Conservation (phyloP, 805 yeast species). For the Ogataea wickerhamii region DNA sequence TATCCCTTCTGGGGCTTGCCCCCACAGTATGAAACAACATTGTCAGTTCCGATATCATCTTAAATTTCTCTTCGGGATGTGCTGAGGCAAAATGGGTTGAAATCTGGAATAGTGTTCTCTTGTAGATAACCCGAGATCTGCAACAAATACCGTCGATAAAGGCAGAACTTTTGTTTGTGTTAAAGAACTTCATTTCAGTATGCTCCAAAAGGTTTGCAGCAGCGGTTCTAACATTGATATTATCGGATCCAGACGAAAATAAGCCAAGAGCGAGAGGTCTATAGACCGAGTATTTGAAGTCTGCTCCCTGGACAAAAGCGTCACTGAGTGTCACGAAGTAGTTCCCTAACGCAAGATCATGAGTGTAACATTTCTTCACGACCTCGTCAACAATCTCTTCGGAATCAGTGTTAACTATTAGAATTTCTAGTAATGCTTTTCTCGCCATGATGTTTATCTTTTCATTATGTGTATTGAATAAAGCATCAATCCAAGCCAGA, state of each 20-base stretch:
- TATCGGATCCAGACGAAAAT: conserved; percentile 75
- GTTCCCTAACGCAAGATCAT: conserved; percentile 53
- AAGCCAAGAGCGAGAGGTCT: conserved; percentile 72
- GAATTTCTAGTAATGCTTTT: conserved; percentile 64
- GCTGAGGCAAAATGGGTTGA: conserved; percentile 66
- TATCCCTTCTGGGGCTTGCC: conserved; percentile 64
- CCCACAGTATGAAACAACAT: conserved; percentile 61
- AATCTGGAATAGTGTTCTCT: conserved; percentile 77
- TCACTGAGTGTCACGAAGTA: conserved; percentile 73
- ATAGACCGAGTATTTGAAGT: conserved; percentile 50
- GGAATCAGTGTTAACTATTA: conserved; percentile 56
- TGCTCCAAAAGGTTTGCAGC: conserved; percentile 70
- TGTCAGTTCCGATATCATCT: conserved; percentile 69
- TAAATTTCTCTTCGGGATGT: conserved; percentile 56
- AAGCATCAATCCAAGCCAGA: conserved; percentile 75
- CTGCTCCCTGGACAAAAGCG: conserved; percentile 49
- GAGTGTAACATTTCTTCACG: conserved; percentile 66
- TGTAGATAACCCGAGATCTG: conserved; percentile 77
- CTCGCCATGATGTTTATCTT: conserved; percentile 60
- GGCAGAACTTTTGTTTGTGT: conserved; percentile 49
- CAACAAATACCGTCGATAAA: conserved; percentile 72
- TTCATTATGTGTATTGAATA: conserved; percentile 58
- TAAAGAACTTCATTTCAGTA: conserved; percentile 58
- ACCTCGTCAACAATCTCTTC: conserved; percentile 54
- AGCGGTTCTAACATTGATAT: conserved; percentile 59